phyloP scores from a whole-genome alignment of 106 monocot species.

The Allium cepa region DNA sequence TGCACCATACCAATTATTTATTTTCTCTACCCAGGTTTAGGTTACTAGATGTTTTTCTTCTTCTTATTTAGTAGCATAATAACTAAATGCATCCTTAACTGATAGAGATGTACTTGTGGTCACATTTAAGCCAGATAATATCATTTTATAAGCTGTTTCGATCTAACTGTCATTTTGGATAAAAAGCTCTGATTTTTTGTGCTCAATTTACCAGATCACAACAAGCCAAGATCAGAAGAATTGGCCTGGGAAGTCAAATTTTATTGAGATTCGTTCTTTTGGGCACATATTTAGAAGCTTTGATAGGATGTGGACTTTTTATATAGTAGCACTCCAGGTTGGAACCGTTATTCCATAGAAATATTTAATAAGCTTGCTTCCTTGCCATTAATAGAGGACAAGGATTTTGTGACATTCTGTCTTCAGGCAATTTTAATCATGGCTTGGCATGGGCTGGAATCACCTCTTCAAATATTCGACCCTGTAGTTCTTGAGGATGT shows the following conservation, averaged over 20 bases:
- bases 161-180: too few relatives aligned
- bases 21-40: too few relatives aligned
- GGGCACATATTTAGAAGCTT: constrained; percentile 82
- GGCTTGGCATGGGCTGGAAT: constrained; percentile 65
- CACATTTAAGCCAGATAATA: too few relatives aligned
- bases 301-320: constrained; percentile 70
- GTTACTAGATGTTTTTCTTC: too few relatives aligned
- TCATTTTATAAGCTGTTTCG: too few relatives aligned
- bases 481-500: constrained; percentile 43
- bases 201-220: constrained; percentile 2
- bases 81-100: too few relatives aligned
- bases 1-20: too few relatives aligned
- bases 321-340: constrained; percentile 63
- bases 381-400: not conserved
- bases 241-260: constrained; percentile 77
- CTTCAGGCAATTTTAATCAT: constrained; percentile 59
- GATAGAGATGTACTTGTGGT: too few relatives aligned
- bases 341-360: not conserved
- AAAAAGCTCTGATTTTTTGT: too few relatives aligned
- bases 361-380: not conserved
- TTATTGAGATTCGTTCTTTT: constrained; percentile 63
- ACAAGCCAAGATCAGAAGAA: constrained; percentile 14
- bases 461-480: constrained; percentile 53
- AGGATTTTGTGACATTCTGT: not conserved
- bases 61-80: too few relatives aligned